Evolutionary conservation across 2,329 filamentous ascomycete species (phyloP).

Genomic region (Dothiorella sarmentorum): DNA sequence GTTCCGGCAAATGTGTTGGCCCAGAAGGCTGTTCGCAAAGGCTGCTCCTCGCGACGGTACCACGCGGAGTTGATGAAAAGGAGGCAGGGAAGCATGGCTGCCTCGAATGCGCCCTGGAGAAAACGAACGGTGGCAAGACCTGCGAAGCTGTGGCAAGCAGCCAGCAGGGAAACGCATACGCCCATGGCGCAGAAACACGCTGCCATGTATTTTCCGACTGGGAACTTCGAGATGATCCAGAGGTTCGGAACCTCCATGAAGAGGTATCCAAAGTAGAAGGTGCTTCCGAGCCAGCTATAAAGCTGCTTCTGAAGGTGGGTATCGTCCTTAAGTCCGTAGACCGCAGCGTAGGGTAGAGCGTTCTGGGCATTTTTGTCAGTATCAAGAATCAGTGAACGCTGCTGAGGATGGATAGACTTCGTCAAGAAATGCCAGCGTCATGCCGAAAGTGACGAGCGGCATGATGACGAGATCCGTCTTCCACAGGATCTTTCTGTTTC

Average conservation of each 20-base stretch:
- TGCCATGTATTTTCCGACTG: constrained; percentile 50
- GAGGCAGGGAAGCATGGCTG: constrained; percentile 23
- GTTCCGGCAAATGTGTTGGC: constrained; percentile 53
- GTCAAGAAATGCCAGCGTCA: not conserved
- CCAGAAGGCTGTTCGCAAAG: not conserved
- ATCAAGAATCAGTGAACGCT: not conserved
- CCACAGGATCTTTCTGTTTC: not conserved
- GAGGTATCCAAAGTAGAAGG: constrained; percentile 19
- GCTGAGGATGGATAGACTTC: not conserved
- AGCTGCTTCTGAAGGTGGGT: constrained; percentile 20
- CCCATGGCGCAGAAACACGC: too few relatives aligned
- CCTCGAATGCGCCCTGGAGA: constrained; percentile 28
- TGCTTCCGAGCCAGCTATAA: constrained; percentile 21
- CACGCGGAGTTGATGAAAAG: constrained; percentile 29
- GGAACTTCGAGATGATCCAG: constrained; percentile 56
- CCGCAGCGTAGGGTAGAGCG: constrained; percentile 9
- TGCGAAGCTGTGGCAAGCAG: constrained; percentile 58
- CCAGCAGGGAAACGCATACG: constrained; percentile 50
- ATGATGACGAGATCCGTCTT: not conserved
- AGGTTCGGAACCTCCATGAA: constrained; percentile 59
- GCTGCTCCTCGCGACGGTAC: constrained; percentile 13
- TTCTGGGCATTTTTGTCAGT: not conserved
- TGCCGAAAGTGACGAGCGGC: not conserved
- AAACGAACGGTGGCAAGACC: constrained; percentile 43
- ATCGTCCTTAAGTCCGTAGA: constrained; percentile 21